Conservation (phyloP, 164 flowering plant genomes). For the Vitis cinerea region DNA sequence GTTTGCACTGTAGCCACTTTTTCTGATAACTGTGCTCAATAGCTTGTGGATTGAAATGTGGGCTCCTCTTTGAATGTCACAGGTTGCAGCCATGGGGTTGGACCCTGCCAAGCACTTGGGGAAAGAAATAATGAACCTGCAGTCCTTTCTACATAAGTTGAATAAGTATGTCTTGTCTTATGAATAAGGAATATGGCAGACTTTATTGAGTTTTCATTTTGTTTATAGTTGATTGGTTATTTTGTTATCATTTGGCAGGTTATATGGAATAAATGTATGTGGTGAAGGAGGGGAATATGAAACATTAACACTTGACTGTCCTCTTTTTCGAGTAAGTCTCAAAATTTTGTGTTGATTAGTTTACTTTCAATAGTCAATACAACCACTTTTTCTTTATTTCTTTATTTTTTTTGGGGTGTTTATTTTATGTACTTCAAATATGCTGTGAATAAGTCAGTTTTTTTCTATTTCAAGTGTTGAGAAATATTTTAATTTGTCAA, state of each 20-base stretch:
- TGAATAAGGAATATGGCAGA: no score
- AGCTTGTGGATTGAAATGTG: not conserved
- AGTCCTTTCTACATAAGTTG: conserved; percentile 63
- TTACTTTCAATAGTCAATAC: not conserved
- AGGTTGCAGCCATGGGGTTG: conserved; percentile 97
- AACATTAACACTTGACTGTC: conserved; percentile 91
- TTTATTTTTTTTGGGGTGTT: not conserved
- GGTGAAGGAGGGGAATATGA: conserved; percentile 99
- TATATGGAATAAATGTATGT: conserved; percentile 90
- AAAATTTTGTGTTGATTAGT: not conserved
- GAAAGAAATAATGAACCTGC: conserved; percentile 59
- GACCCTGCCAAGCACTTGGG: conserved; percentile 90
- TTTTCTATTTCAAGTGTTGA: no score
- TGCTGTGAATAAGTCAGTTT: no score
- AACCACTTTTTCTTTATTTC: not conserved
- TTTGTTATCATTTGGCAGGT: conserved; percentile 39
- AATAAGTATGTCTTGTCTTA: conserved; percentile 54
- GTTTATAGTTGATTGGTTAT: not conserved
- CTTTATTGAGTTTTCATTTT: no score
- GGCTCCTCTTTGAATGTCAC: conserved; percentile 3
- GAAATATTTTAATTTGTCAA: no score
- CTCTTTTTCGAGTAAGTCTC: conserved; percentile 72
- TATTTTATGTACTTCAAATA: no score
- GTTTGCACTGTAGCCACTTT: not conserved
- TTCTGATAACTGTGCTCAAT: not conserved